Evolutionary conservation across 1,284 basidiomycete genomes (phyloP), one percentile per base, ranked within the genome.

Genomic region (Golubevia pallescens): DNA sequence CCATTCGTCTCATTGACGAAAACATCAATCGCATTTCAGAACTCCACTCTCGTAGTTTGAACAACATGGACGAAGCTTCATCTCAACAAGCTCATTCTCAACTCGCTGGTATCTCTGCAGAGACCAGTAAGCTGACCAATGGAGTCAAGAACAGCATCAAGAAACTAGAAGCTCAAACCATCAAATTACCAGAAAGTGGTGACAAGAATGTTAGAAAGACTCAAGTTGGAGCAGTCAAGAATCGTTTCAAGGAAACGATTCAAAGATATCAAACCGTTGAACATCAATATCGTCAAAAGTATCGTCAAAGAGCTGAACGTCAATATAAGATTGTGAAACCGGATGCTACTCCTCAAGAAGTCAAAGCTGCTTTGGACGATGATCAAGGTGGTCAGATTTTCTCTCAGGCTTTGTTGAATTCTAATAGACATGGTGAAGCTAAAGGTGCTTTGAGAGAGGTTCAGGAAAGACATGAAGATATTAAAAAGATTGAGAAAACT

Each of bases 241-340:
- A 85, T 68, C 73, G 77, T 20, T 87, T 87, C 74, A 83, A 87
- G 70, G 83, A 86, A 60, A 83, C 87, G 38, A 86, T 89, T 57
- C 86, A 89, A 71, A 86, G 88, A 71, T 89, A 89, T 80, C 94
- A 97, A 87, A 90, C 90, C 53, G 93, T 97, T 23, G 97, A 99
- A 87, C 92, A 95, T 86, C 91, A 93, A 82, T 94, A 93, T 86
- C 91, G 96, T 66, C 89, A 92, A 74, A 95, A 93, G 88, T 95
- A 97, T 87, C 94, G 94, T 87, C 93, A 95, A 86, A 89, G 95
- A 57, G 91, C 96, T 88, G 95, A 96, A 87, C 90, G 97, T 71
- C 97, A 99, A 87, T 96, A 92, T 88, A 94, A 92, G 87, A 99
- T 99, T 91, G 86, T 86, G 71, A 96, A 97, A 87, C 94, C 94